Conservation (phyloP, 768 basidiomycete genomes). For the Tylopilus cervinicoccineus region DNA sequence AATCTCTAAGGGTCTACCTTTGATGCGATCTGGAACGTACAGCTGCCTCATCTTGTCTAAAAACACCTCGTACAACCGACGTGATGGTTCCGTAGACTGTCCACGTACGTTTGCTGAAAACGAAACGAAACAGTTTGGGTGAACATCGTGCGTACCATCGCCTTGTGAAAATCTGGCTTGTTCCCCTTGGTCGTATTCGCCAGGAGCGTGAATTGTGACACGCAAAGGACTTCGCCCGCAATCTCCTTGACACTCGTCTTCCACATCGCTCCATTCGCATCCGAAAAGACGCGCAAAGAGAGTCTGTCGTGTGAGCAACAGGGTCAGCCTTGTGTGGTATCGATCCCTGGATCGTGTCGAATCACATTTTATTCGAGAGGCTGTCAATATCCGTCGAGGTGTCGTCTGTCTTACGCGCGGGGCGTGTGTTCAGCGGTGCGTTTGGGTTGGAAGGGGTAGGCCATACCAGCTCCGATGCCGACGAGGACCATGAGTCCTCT, state of each 20-base stretch:
- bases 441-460: not conserved
- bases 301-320: constrained; percentile 43
- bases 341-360: not conserved
- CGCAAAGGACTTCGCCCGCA: constrained; percentile 86
- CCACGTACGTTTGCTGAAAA: not conserved
- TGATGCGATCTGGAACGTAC: constrained; percentile 73
- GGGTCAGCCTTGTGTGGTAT: constrained; percentile 4
- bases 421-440: constrained; percentile 2
- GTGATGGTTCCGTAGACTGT: constrained; percentile 67
- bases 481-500: constrained; percentile 87
- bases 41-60: constrained; percentile 58
- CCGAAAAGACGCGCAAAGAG: constrained; percentile 68
- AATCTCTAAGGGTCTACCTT: constrained; percentile 47
- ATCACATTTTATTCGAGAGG: constrained; percentile 82
- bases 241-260: constrained; percentile 85
- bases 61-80: constrained; percentile 67
- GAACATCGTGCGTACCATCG: constrained; percentile 81
- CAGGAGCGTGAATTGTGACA: constrained; percentile 91
- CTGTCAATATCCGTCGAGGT: constrained; percentile 65
- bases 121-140: not conserved
- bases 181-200: constrained; percentile 85
- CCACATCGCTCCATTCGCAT: constrained; percentile 70
- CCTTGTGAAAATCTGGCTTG: constrained; percentile 89
- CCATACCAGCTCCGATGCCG: constrained; percentile 76
- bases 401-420: constrained; percentile 62